These are phyloP conservation scores for Alternaria triticina DNA, from an alignment of 2,329 filamentous ascomycete species.

Conservation along the genomic window DNA sequence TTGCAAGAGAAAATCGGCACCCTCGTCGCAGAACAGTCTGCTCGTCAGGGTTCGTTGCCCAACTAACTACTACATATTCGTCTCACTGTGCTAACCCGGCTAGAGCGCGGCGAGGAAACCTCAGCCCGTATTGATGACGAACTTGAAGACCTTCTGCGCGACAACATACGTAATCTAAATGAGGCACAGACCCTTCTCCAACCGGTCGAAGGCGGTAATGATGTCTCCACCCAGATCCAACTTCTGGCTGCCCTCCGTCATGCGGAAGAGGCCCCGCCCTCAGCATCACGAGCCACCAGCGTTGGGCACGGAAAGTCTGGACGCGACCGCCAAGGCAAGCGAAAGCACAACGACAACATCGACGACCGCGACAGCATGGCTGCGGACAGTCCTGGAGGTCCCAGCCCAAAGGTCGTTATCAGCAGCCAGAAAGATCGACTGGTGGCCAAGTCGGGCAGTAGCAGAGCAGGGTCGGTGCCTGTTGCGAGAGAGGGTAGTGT, in stretches of 20 bases:
- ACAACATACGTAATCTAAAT: conserved; percentile 57
- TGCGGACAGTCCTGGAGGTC: conserved; percentile 45
- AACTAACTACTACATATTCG: neutral
- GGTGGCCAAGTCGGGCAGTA: conserved; percentile 50
- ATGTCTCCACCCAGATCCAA: conserved; percentile 51
- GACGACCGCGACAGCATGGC: conserved; percentile 50
- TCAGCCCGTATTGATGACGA: conserved; percentile 53
- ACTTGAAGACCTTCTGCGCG: conserved; percentile 55
- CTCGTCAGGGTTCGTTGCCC: conserved; percentile 32
- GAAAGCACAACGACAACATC: conserved; percentile 44
- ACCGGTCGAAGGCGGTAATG: conserved; percentile 50
- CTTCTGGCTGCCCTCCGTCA: conserved; percentile 56
- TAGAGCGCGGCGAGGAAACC: conserved; percentile 44
- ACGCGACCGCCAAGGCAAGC: conserved; percentile 46
- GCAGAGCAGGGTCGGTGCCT: conserved; percentile 53
- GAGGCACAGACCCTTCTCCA: conserved; percentile 53
- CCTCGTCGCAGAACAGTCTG: conserved; percentile 36
- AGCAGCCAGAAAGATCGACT: conserved; percentile 40
- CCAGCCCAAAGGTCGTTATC: conserved; percentile 45
- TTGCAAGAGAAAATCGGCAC: conserved; percentile 42
- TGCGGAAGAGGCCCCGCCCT: conserved; percentile 50
- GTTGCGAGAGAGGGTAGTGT: conserved; percentile 57
- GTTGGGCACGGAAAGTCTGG: conserved; percentile 43
- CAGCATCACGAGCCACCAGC: conserved; percentile 45
- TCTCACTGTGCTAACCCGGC: conserved; percentile 7